Evolutionary conservation across 140 eudicot genomes (phyloP), one percentile per base, ranked within the genome.

Genomic region (Stevia rebaudiana): DNA sequence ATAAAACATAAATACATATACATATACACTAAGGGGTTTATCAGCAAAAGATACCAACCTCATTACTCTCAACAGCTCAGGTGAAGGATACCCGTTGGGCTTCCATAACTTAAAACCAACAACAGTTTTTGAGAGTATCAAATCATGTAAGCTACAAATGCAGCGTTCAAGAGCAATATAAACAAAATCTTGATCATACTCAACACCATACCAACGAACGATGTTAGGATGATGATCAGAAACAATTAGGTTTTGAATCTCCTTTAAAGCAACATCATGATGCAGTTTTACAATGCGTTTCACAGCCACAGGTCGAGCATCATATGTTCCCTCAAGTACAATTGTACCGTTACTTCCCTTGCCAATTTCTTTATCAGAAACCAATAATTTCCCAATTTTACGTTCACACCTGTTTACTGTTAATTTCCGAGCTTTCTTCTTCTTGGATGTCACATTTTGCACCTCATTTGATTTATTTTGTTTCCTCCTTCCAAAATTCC

Each of bases 271-370:
- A 71, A 90, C 86, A 18, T 82, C 89, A 76, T 84, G 97, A 74
- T 90, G 88, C 40, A 86, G 70, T 64, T 80, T 83, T 11, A 90
- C 88, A 3, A 90, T 83, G 52, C 97, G 87, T 81, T 90, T 90
- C 57, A 90, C 97, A 52, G 97, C 97, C 33, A 90, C 97, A 0
- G 80, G 78, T 21, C 97, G 95, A 25, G 81, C 94, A 74, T 90
- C 97, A 63, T 86, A 85, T 25, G 58, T 57, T 60, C 95, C 97
- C 69, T 86, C 97, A 5, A 90, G 81, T 5, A 90, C 95, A 75
- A 87, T 55, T 3, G 97, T 90, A n/a, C 97, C 97, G 49, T 86
- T 84, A 87, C 97, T 86, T 51, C 97, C 97, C 71, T 78, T 90
- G 11, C 95, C 97, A 41, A 90, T 90, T 81, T 84, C 94, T 57